Percentiles rank a stretch among this genome's conserved stretches.
These are phyloP conservation scores for Margaritispora aquatica DNA, from an alignment of 495 filamentous ascomycete genomes.

Conservation along the genomic window DNA sequence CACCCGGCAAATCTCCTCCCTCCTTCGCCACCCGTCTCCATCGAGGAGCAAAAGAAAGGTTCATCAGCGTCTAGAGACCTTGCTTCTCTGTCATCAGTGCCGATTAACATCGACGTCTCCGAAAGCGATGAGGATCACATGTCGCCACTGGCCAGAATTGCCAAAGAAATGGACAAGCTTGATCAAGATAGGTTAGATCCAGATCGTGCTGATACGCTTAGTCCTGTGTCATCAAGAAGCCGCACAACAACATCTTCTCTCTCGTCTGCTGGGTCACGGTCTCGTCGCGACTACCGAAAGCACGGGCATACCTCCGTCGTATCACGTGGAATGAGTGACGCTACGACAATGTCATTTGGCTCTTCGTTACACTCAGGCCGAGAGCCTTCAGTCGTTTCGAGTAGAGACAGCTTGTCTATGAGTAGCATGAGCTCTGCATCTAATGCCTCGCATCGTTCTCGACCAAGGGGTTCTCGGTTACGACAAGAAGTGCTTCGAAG, in stretches of 20 bases:
- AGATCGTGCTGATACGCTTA: slow-evolving; percentile 51
- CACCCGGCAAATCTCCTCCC: slow-evolving; percentile 70
- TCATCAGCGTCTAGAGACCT: slow-evolving; percentile 31
- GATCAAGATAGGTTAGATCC: slow-evolving; percentile 44
- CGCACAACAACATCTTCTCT: slow-evolving; percentile 56
- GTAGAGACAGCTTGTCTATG: slow-evolving; percentile 52
- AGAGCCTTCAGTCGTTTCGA: slow-evolving; percentile 31
- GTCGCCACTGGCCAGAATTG: slow-evolving; percentile 61
- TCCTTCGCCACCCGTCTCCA: slow-evolving; percentile 68
- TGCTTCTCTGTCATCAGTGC: slow-evolving; percentile 38
- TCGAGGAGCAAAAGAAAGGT: slow-evolving; percentile 54
- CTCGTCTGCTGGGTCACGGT: slow-evolving; percentile 38
- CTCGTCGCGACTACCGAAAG: slow-evolving; percentile 26
- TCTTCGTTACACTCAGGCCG: slow-evolving; percentile 43
- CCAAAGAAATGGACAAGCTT: slow-evolving; percentile 50
- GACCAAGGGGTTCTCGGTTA: slow-evolving; percentile 60
- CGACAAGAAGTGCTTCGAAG: slow-evolving; percentile 73
- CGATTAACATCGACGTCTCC: slow-evolving; percentile 49
- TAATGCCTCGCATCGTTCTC: slow-evolving; percentile 58
- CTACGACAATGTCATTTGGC: slow-evolving; percentile 57
- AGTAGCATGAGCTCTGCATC: slow-evolving; percentile 51
- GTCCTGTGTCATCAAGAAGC: slow-evolving; percentile 58
- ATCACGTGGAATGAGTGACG: slow-evolving; percentile 45
- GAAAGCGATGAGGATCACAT: slow-evolving; percentile 61
- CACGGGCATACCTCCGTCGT: slow-evolving; percentile 39